phyloP scores from a whole-genome alignment of 2,329 filamentous ascomycete species.

The Aspergillus felis region DNA sequence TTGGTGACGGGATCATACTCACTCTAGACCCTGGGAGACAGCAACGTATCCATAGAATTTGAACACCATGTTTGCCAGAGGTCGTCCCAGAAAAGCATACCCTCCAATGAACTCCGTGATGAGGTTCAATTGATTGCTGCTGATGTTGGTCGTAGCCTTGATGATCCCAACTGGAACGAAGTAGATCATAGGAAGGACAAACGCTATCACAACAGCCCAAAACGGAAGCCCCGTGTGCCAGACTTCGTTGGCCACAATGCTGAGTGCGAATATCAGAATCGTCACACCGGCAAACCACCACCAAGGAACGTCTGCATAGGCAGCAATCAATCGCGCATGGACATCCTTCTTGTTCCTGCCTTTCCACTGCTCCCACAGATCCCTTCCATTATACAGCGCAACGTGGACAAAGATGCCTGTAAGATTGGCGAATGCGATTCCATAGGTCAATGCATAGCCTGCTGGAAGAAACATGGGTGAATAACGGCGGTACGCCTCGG shows the following conservation, averaged over 20 bases:
- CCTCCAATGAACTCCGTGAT: slow-evolving; percentile 49
- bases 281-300: slow-evolving; percentile 46
- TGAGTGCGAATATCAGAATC: slow-evolving; percentile 34
- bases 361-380: slow-evolving; percentile 34
- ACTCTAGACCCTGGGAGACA: slow-evolving; percentile 58
- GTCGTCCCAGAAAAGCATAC: slow-evolving; percentile 45
- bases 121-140: slow-evolving; percentile 47
- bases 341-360: slow-evolving; percentile 36
- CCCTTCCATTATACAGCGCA: slow-evolving; percentile 35
- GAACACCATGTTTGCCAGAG: slow-evolving; percentile 58
- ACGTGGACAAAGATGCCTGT: slow-evolving; percentile 50
- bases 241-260: slow-evolving; percentile 37
- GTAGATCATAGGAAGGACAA: slow-evolving; percentile 44
- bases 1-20: slow-evolving; percentile 6
- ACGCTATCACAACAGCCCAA: slow-evolving; percentile 45
- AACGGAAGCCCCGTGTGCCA: slow-evolving; percentile 45
- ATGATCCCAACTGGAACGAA: slow-evolving; percentile 48
- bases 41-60: slow-evolving; percentile 68
- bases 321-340: slow-evolving; percentile 42
- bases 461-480: slow-evolving; percentile 63
- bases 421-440: slow-evolving; percentile 64
- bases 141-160: slow-evolving; percentile 47
- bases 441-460: slow-evolving; percentile 54
- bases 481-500: slow-evolving; percentile 58
- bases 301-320: slow-evolving; percentile 40